These are phyloP conservation scores for Xylaria flabelliformis DNA, from an alignment of 495 filamentous ascomycete species.

Conservation along the genomic window DNA sequence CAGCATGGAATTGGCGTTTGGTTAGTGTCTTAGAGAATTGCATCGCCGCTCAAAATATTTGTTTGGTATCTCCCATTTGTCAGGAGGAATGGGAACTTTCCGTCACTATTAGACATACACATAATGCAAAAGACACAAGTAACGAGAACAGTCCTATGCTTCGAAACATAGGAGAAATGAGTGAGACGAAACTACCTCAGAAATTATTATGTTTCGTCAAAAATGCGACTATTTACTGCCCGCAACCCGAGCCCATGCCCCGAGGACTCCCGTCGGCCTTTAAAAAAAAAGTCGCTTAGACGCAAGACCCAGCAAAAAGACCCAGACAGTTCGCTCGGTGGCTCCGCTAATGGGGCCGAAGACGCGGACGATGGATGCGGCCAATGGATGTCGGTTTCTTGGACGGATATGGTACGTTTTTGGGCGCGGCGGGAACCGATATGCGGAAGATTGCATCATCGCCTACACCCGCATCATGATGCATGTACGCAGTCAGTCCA, in stretches of 20 bases:
- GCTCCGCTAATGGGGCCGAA: slow-evolving; percentile 20
- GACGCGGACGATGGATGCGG: not conserved
- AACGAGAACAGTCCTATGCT: not conserved
- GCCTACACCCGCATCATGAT: slow-evolving; percentile 35
- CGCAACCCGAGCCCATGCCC: not conserved
- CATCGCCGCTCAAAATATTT: slow-evolving; percentile 22
- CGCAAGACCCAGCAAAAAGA: not conserved
- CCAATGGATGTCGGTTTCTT: not conserved
- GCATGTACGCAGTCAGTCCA: slow-evolving; percentile 12
- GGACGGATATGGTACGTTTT: slow-evolving; percentile 17
- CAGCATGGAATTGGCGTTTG: not conserved
- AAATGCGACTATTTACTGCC: not conserved
- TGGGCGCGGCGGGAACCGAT: not conserved
- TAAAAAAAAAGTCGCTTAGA: not conserved
- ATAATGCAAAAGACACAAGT: not conserved
- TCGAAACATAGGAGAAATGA: not conserved
- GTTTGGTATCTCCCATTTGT: not conserved
- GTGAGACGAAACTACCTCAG: not conserved
- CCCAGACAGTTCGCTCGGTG: not conserved
- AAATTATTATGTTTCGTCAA: not conserved
- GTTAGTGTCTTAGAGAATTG: not conserved
- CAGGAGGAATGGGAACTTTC: not conserved
- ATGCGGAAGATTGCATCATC: slow-evolving; percentile 39
- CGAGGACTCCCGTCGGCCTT: not conserved
- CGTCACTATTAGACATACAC: not conserved